phyloP scores from a whole-genome alignment of 2,329 filamentous ascomycete genomes.

The Apiospora saccharicola region DNA sequence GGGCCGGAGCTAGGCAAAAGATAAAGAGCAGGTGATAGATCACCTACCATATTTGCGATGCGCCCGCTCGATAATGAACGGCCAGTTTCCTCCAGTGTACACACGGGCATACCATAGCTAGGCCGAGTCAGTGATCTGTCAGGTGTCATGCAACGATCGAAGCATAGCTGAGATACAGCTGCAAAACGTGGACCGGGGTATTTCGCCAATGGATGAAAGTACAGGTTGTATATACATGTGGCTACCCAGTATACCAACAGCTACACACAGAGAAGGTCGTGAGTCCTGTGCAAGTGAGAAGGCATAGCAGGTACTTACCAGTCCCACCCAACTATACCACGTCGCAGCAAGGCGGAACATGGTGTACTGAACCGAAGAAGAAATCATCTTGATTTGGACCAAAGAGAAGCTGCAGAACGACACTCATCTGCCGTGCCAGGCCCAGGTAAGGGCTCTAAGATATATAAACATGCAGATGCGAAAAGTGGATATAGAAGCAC shows the following conservation, averaged over 20 bases:
- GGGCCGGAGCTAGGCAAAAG: constrained; percentile 26
- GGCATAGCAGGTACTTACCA: not conserved
- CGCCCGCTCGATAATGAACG: constrained; percentile 25
- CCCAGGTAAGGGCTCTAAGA: not conserved
- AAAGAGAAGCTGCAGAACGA: not conserved
- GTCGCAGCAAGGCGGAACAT: not conserved
- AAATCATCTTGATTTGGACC: not conserved
- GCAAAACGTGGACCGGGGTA: constrained; percentile 33
- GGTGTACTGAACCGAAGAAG: not conserved
- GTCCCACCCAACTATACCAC: not conserved
- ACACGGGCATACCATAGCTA: constrained; percentile 32
- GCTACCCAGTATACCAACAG: not conserved
- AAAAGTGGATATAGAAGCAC: not conserved
- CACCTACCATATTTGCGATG: constrained; percentile 30
- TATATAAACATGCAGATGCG: not conserved
- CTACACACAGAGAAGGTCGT: not conserved
- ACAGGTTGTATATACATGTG: constrained; percentile 28
- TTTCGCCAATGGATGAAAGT: constrained; percentile 34
- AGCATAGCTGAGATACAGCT: constrained; percentile 31
- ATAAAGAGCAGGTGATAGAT: not conserved
- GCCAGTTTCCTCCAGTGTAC: constrained; percentile 28
- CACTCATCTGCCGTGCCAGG: not conserved
- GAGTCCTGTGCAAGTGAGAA: not conserved
- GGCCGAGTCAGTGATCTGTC: not conserved
- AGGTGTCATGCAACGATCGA: not conserved